Percentiles rank a stretch among this genome's conserved stretches.
Evolutionary conservation across 495 filamentous ascomycete species (phyloP).

Genomic region (Neurospora discreta): DNA sequence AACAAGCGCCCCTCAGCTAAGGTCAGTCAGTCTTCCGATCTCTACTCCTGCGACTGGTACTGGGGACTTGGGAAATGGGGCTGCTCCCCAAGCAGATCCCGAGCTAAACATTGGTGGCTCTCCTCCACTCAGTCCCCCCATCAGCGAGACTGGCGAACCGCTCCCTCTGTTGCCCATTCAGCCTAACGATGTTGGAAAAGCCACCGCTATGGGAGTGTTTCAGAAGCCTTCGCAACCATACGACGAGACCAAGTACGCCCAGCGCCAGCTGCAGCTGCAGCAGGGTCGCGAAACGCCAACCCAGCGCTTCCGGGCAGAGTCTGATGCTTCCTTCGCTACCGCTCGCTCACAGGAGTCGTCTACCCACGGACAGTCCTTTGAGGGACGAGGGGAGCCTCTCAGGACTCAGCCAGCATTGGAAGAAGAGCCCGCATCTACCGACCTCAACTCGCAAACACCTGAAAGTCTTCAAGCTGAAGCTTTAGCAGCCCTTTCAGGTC

Average conservation of each 20-base stretch:
- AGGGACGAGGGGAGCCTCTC: slow-evolving; percentile 7
- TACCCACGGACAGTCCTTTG: slow-evolving; percentile 10
- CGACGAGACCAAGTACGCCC: slow-evolving; percentile 74
- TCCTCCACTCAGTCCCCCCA: slow-evolving; percentile 63
- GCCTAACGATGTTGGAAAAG: slow-evolving; percentile 71
- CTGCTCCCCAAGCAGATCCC: slow-evolving; percentile 23
- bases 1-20: slow-evolving; percentile 37
- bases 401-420: slow-evolving; percentile 8
- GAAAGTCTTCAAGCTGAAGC: slow-evolving; percentile 1
- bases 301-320: slow-evolving; percentile 21
- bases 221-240: slow-evolving; percentile 66
- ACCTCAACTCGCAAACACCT: slow-evolving; percentile 22
- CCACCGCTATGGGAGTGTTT: slow-evolving; percentile 76
- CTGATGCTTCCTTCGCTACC: slow-evolving; percentile 14
- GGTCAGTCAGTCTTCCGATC: slow-evolving; percentile 29
- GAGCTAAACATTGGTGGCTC: slow-evolving; percentile 35
- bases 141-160: slow-evolving; percentile 54
- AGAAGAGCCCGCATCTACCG: slow-evolving; percentile 32
- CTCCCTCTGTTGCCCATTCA: slow-evolving; percentile 48
- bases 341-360: slow-evolving; percentile 25
- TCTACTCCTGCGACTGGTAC: slow-evolving; percentile 18
- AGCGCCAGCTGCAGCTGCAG: slow-evolving; percentile 70
- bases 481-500: slow-evolving; percentile 10
- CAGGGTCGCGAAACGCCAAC: slow-evolving; percentile 48
- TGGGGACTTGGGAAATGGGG: slow-evolving; percentile 18